Percentiles rank a stretch among this genome's conserved stretches.
These are phyloP conservation scores for Arthroderma sp. DNA, from an alignment of 2,329 filamentous ascomycete species.

Conservation along the genomic window DNA sequence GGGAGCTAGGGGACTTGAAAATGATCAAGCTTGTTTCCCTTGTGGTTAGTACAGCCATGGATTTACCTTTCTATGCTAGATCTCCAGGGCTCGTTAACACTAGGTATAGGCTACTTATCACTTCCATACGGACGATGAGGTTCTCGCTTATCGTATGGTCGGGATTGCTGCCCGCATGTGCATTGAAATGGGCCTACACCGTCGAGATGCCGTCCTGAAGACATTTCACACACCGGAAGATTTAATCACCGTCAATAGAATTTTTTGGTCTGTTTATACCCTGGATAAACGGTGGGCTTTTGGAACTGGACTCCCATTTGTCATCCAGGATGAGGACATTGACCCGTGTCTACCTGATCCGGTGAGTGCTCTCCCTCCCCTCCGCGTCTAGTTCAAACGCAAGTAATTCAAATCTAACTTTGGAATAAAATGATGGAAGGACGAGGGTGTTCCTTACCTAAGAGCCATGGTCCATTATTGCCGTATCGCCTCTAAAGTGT, in stretches of 20 bases:
- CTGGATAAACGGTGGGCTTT: slow-evolving; percentile 81
- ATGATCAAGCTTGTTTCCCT: slow-evolving; percentile 45
- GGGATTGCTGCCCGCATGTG: slow-evolving; percentile 71
- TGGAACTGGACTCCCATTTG: slow-evolving; percentile 76
- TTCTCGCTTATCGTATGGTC: slow-evolving; percentile 75
- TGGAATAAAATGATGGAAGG: slow-evolving; percentile 19
- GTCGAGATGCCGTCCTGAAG: slow-evolving; percentile 57
- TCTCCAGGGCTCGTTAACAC: background rate
- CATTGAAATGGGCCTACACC: slow-evolving; percentile 70
- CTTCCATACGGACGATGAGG: slow-evolving; percentile 76
- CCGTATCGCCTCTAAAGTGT: slow-evolving; percentile 72
- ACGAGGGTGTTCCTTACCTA: slow-evolving; percentile 52
- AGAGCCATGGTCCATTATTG: slow-evolving; percentile 78
- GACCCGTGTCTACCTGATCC: slow-evolving; percentile 68
- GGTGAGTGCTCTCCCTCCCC: slow-evolving; percentile 36
- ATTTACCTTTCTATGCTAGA: background rate
- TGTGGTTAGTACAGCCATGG: slow-evolving; percentile 8
- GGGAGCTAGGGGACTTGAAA: slow-evolving; percentile 46
- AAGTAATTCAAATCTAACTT: background rate
- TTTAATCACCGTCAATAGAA: slow-evolving; percentile 53
- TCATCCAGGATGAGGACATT: slow-evolving; percentile 73
- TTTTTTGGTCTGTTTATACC: slow-evolving; percentile 80
- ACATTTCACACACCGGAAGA: slow-evolving; percentile 57
- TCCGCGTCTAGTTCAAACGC: background rate
- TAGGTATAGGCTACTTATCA: slow-evolving; percentile 54